Evolutionary conservation across 83 land plant species (phyloP), one percentile per base, ranked within the genome.

Genomic region (Picea engelmannii): DNA sequence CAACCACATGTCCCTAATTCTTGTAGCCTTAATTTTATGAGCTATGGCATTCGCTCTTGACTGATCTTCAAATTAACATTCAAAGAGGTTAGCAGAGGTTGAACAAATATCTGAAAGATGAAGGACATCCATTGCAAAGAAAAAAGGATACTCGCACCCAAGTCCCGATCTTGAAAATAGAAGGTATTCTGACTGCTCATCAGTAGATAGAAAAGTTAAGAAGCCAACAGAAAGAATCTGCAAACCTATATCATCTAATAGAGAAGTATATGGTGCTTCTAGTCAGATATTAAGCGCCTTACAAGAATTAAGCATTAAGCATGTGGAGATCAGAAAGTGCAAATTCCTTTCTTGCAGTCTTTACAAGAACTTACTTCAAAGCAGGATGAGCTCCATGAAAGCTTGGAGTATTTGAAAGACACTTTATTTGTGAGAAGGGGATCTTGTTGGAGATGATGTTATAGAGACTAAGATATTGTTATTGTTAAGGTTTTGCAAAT

Each of bases 231-330:
- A 52, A 15, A 52, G 58, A 52, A 52, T 52, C 58, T 52, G 58
- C 21, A 44, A 44, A 73, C 24, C 76, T 73, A 71, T 71, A 42
- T 44, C 58, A 71, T 71, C n/a, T 21, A 73, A 15, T 73, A 58
- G 47, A 73, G 76, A 73, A 52, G 15, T 52, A 52, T 52, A 11
- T 52, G 58, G 58, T 73, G 44, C 23, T 47, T 20, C 52, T 21
- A 44, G 55, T 73, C 25, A 73, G 40, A 73, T 20, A 44, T 42
- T 73, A 44, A 40, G 8, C 5, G 47, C 10, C 20, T 44, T 73
- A 44, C 58, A 73, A 58, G 58, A 15, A 11, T 52, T 52, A 52
- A 11, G 3, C 58, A 52, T 58, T 73, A 58, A 73, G 10, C 25
- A 44, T 18, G 76, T 58, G 44, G 58, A 73, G 55, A 73, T 58